Base-by-base conservation (phyloP, 345 rosid species). In the Salix brachista region DNA sequence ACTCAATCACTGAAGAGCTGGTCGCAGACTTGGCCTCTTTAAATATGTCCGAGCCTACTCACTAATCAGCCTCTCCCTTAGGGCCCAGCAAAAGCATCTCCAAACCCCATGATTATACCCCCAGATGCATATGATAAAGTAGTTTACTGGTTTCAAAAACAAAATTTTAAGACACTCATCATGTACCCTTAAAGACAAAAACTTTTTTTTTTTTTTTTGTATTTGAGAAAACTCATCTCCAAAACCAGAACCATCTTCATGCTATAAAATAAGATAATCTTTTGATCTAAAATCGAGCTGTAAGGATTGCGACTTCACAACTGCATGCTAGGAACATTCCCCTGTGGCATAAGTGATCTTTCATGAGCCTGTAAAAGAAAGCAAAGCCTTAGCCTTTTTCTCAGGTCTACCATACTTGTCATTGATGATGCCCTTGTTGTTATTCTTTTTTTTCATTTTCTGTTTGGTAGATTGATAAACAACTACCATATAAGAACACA, bases 291-390 rank as follows among this genome's bases (percentile, higher is more conserved):
- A 56, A 28, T 64, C 3, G 42, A 52, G 72, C 25, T 44, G 30
- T n/a, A 66, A 61, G 52, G 88, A 85, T 28, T 50, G 79, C 72
- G 90, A 87, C 90, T 23, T 79, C 34, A n/a, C 87, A 87, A 71
- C 88, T 77, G 4, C 44, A 44, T 75, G 75, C 28, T 66, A 4
- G 41, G 75, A 79, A 82, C 85, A 79, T 83, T 83, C 86, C 54
- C 21, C 67, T 28, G 70, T 4, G 25, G 25, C 34, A 56, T 42
- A 32, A 75, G 39, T 58, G 74, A 73, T 66, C 69, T 70, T 71
- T 54, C 42, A 77, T 75, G 83, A 85, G 83, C 75, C 85, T 85
- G 88, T 69, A 69, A 78, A 75, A 79, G 80, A 79, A 85, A 89
- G 91, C 85, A 78, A 86, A 72, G 58, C 25, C 77, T 56, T 77